Percentiles rank a stretch among this genome's conserved stretches.
phyloP scores from a whole-genome alignment of 306 rosid species.

The Glycine tomentella region DNA sequence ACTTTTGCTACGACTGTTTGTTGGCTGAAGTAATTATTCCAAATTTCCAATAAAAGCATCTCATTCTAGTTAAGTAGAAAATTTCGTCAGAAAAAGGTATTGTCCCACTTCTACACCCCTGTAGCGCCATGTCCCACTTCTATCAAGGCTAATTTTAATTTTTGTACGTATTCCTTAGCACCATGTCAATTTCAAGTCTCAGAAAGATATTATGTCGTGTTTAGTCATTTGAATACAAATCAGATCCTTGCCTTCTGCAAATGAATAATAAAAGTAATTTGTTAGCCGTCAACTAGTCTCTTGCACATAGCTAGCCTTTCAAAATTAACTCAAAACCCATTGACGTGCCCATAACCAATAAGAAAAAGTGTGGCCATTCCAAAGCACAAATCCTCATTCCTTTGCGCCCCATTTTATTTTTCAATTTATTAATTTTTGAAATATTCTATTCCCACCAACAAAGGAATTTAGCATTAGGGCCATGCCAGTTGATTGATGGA shows the following conservation, averaged over 20 bases:
- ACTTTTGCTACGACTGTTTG: neutral
- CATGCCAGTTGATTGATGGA: neutral
- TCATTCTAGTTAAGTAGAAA: neutral
- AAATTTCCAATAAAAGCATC: neutral
- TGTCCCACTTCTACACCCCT: neutral
- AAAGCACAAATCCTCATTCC: slow-evolving; percentile 31
- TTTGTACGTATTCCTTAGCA: slow-evolving; percentile 2
- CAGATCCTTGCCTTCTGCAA: slow-evolving; percentile 16
- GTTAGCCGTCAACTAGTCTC: neutral
- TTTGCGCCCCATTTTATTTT: neutral
- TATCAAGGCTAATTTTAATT: slow-evolving; percentile 6
- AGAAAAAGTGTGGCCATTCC: neutral
- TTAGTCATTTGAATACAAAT: slow-evolving; percentile 11
- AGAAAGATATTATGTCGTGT: neutral
- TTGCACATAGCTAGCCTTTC: no score
- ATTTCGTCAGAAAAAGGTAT: neutral
- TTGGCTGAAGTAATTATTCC: neutral
- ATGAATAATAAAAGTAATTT: slow-evolving; percentile 1
- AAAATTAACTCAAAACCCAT: no score
- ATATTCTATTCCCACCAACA: slow-evolving; percentile 49
- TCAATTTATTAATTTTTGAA: neutral
- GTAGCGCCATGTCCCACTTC: neutral
- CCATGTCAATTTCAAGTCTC: slow-evolving; percentile 22
- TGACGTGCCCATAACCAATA: neutral
- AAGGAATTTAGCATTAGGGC: neutral